phyloP scores from a whole-genome alignment of 345 rosid genomes.

The Fremontodendron californicum region DNA sequence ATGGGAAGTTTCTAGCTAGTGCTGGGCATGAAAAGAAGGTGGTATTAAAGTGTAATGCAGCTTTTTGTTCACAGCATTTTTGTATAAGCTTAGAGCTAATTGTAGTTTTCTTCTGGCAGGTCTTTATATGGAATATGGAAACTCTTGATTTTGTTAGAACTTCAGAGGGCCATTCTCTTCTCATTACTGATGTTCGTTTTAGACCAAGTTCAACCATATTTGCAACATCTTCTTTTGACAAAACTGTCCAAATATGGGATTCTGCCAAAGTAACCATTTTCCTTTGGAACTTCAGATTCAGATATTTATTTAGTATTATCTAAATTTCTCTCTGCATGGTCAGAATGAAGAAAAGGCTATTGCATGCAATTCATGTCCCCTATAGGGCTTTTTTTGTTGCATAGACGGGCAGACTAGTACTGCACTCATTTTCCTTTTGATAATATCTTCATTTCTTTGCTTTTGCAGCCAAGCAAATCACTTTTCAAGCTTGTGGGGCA shows the following conservation, averaged over 20 bases:
- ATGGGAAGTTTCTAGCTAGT: constrained; percentile 28
- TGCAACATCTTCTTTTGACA: constrained; percentile 37
- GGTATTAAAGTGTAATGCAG: constrained; percentile 6
- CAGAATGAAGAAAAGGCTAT: background rate
- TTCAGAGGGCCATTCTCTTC: constrained; percentile 20
- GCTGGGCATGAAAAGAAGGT: constrained; percentile 36
- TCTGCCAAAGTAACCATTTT: constrained; percentile 23
- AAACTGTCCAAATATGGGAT: constrained; percentile 34
- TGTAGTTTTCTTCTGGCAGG: constrained; percentile 23
- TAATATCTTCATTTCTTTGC: background rate
- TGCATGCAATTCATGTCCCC: background rate
- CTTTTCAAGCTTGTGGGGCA: constrained; percentile 26
- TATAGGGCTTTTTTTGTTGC: background rate
- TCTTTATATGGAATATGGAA: constrained; percentile 26
- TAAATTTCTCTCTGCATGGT: background rate
- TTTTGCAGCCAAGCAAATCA: constrained; percentile 26
- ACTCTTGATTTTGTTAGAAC: constrained; percentile 6
- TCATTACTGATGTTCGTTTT: constrained; percentile 34
- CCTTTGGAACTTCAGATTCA: background rate
- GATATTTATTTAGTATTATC: background rate
- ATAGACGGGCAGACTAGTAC: background rate
- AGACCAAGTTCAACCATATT: constrained; percentile 27
- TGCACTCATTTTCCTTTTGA: background rate
- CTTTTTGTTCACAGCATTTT: background rate
- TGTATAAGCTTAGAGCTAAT: background rate